Conservation (phyloP, 2,329 filamentous ascomycete genomes). For the Colletotrichum shisoi region DNA sequence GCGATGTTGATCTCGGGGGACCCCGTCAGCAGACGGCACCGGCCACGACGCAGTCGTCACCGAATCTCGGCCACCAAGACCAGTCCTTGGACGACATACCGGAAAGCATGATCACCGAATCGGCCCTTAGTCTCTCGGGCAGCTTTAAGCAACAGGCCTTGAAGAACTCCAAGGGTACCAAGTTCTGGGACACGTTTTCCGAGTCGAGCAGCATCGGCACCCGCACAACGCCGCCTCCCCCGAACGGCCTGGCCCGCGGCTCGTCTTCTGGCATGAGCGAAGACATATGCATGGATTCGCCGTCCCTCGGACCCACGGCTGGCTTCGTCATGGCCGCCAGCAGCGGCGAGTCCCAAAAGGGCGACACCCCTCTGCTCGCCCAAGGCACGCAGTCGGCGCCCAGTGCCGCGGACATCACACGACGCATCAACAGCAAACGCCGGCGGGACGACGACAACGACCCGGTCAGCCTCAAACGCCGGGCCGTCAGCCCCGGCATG, state of each 20-base stretch:
- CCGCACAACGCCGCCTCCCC: conserved; percentile 67
- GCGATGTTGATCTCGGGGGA: conserved; percentile 72
- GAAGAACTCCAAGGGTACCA: conserved; percentile 73
- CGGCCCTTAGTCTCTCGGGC: conserved; percentile 59
- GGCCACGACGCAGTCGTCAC: conserved; percentile 72
- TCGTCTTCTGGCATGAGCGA: conserved; percentile 71
- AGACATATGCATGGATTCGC: conserved; percentile 77
- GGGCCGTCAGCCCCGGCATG: conserved; percentile 90
- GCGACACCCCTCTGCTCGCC: conserved; percentile 51
- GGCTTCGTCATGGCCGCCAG: conserved; percentile 45
- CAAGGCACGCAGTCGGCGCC: conserved; percentile 56
- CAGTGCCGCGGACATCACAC: conserved; percentile 75
- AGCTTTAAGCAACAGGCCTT: conserved; percentile 79
- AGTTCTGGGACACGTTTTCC: conserved; percentile 82
- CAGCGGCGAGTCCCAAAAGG: conserved; percentile 41
- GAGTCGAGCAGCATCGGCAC: conserved; percentile 66
- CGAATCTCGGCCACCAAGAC: conserved; percentile 70
- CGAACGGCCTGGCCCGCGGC: conserved; percentile 66
- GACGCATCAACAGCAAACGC: conserved; percentile 82
- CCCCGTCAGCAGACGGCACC: conserved; percentile 55
- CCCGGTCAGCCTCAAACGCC: conserved; percentile 83
- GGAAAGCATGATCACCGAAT: conserved; percentile 73
- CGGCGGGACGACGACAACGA: conserved; percentile 91
- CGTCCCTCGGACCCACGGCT: conserved; percentile 54
- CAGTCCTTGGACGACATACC: conserved; percentile 70